Base-by-base conservation (phyloP, 2,329 filamentous ascomycete genomes). In the Colletotrichum tropicale region DNA sequence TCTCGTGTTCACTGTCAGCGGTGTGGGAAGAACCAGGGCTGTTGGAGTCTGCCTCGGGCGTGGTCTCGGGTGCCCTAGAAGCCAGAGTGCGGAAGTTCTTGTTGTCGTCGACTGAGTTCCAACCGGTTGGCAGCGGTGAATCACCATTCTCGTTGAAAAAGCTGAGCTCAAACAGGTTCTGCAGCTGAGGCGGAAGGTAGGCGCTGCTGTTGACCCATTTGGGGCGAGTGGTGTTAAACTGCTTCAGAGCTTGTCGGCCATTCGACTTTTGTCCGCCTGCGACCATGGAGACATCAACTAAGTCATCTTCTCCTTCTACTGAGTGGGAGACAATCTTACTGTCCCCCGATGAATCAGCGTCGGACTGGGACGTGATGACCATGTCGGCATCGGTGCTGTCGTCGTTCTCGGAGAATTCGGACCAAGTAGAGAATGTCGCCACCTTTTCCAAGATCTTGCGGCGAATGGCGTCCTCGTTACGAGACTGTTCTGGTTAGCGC, bases 211-310 rank as follows among this genome's bases (percentile, higher is more conserved):
- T 85, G 77, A 86, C 87, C 88, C 87, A 95, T 77, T 84, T 86
- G 5, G 90, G 91, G 32, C 89, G 86, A 55, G 83, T 84, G 15
- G 80, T 83, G 76, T 88, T 91, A 83, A 91, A 91, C 8, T 82
- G 82, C 78, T 85, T 87, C 72, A 89, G 82, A n/a, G 65, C 65
- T 61, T 75, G 70, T 38, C 79, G 77, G 13, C 76, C 77, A 21
- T 76, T 70, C 43, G 77, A 70, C 69, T 81, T 78, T 73, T 89
- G 86, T 18, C 81, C 81, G 4, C 87, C 86, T 79, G 95, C 93
- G 69, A 92, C 93, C 93, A 98, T 96, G 1, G 94, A 94, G 18
- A 99, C 93, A 81, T 98, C 95, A 8, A 98, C 94, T 80, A 98
- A 92, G 76, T 95, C 95, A 76, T 98, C 96, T 83, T 98, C 96